Base-by-base conservation (phyloP, 345 rosid genomes). In the Kernera saxatilis region DNA sequence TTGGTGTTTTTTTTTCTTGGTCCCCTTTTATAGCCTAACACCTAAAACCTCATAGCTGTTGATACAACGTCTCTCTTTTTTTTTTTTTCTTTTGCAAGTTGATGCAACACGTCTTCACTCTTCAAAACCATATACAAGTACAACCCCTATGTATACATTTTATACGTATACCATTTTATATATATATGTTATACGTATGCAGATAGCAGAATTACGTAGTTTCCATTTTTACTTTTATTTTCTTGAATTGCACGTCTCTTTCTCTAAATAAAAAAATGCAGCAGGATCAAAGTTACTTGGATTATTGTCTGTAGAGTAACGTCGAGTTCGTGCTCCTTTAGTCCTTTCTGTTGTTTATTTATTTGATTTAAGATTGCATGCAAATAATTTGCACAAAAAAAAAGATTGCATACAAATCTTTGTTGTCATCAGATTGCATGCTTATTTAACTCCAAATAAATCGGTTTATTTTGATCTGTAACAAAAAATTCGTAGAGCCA, bases 11-110 rank as follows among this genome's bases (percentile, higher is more conserved):
- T 43, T 61, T 39, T 60, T 23, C 32, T 45, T 49, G 58, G 58
- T 26, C 37, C 77, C 77, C 71, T 56, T 73, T 19, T 25, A 64
- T 73, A 73, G 77, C 77, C 77, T 73, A 64, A 48, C 71, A 64
- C 71, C 77, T 73, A 64, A 64, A 64, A 55, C 46, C 65, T 36
- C 45, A 55, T 72, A 73, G 77, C 71, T 71, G 66, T 73, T 73
- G 71, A 64, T 73, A 71, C 77, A 73, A 73, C 66, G 55, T 73
- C 77, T 64, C 57, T 64, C 33, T 41, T 32, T 4, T 48, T 25
- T 10, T 58, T 17, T 48, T 39, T 6, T 33, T 9, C 13, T 15
- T 52, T 51, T 53, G 55, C 64, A 63, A 63, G 37, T 72, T 43
- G 64, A 32, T 41, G 70, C 29, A 71, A 62, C 70, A n/a, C 55